Conservation (phyloP, 2,329 filamentous ascomycete genomes). For the Microcyclospora tardicrescens region DNA sequence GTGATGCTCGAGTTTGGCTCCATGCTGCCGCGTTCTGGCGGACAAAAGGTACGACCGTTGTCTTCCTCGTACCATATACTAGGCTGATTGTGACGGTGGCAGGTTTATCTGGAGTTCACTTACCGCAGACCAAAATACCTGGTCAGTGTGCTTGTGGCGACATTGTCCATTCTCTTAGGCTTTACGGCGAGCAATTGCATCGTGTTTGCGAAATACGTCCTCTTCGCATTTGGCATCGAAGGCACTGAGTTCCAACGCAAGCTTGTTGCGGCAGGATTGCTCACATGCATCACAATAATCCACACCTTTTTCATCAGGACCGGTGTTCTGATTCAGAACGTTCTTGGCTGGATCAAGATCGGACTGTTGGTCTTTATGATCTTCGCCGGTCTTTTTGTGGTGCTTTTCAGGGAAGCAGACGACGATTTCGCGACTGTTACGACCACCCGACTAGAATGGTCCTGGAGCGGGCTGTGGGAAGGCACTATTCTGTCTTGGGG, state of each 20-base stretch:
- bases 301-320: constrained; percentile 52
- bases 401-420: background rate
- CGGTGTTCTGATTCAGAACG: constrained; percentile 55
- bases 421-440: background rate
- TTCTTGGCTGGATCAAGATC: constrained; percentile 54
- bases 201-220: constrained; percentile 57
- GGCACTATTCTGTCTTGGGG: background rate
- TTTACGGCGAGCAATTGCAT: constrained; percentile 57
- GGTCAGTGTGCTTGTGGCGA: constrained; percentile 45
- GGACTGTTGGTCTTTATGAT: constrained; percentile 53
- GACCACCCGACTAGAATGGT: no score
- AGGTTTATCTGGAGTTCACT: constrained; percentile 55
- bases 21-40: constrained; percentile 50
- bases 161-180: constrained; percentile 49
- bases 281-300: constrained; percentile 52
- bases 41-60: constrained; percentile 21
- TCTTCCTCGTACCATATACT: no score
- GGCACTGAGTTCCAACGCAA: constrained; percentile 55
- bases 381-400: constrained; percentile 34
- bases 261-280: constrained; percentile 44
- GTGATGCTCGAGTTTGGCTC: constrained; percentile 56
- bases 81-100: no score
- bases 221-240: constrained; percentile 50
- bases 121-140: constrained; percentile 49
- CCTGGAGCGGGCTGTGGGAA: no score